Percentiles rank a stretch among this genome's conserved stretches.
Evolutionary conservation across 108 stramenopile genomes (phyloP).

Genomic region (Cyclotella kingstonii): DNA sequence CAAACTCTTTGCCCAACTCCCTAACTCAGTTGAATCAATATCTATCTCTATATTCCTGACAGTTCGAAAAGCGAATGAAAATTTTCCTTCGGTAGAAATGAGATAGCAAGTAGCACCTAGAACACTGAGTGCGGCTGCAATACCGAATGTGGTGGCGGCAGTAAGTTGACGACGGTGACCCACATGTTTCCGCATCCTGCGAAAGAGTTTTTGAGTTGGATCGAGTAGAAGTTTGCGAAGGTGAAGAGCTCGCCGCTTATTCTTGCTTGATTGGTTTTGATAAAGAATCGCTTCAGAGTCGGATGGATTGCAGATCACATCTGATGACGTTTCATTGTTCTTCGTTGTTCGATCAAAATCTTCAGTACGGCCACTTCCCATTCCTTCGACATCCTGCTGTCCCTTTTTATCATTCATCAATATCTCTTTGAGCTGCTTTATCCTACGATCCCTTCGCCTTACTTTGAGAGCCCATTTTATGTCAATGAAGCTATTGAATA

Average conservation of each 20-base stretch:
- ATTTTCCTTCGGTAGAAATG: conserved; percentile 2
- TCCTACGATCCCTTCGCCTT: conserved; percentile 2
- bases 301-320: not conserved
- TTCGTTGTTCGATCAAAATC: not conserved
- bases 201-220: conserved; percentile 19
- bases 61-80: conserved; percentile 2
- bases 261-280: too few relatives aligned
- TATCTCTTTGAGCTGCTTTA: conserved; percentile 11
- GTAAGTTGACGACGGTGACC: conserved; percentile 31
- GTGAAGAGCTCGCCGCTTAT: too few relatives aligned
- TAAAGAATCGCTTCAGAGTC: not conserved
- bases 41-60: not conserved
- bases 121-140: conserved; percentile 18
- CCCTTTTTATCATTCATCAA: not conserved
- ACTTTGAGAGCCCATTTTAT: conserved; percentile 28
- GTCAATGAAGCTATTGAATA: conserved; percentile 32
- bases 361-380: not conserved
- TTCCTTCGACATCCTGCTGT: not conserved
- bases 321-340: too few relatives aligned
- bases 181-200: conserved; percentile 28
- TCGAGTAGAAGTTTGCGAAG: not conserved
- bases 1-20: conserved; percentile 8
- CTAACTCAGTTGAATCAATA: not conserved
- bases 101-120: conserved; percentile 9
- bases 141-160: conserved; percentile 25